These are phyloP conservation scores for Claviceps sp. DNA, from an alignment of 2,329 filamentous ascomycete genomes.

Conservation along the genomic window DNA sequence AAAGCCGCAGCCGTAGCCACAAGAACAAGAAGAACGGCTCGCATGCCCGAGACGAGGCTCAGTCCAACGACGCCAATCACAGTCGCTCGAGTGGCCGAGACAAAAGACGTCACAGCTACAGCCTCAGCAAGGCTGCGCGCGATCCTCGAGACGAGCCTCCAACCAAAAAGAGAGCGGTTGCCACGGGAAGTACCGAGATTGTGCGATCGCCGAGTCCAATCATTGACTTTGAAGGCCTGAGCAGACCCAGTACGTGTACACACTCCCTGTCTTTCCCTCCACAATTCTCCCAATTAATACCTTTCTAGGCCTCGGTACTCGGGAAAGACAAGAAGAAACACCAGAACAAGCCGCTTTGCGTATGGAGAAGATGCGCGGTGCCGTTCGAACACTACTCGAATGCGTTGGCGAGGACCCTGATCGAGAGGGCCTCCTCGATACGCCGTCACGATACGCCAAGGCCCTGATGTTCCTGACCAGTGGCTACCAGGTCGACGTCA, in stretches of 20 bases:
- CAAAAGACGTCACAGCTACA: conserved; percentile 39
- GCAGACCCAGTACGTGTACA: conserved; percentile 38
- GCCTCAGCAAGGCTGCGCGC: conserved; percentile 46
- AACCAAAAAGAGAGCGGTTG: conserved; percentile 22
- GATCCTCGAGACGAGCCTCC: conserved; percentile 43
- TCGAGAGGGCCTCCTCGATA: conserved; percentile 50
- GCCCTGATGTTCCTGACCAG: conserved; percentile 93
- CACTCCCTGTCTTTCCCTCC: not conserved
- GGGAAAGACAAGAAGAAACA: conserved; percentile 45
- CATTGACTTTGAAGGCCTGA: conserved; percentile 49
- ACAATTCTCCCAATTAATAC: too few relatives aligned
- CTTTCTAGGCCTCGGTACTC: conserved; percentile 44
- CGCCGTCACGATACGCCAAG: conserved; percentile 81
- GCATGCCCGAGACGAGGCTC: conserved; percentile 7
- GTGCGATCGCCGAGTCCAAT: conserved; percentile 34
- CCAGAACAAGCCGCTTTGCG: conserved; percentile 30
- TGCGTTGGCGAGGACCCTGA: conserved; percentile 57
- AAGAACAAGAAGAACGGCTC: conserved; percentile 15
- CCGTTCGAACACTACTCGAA: conserved; percentile 53
- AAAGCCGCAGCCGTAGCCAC: conserved; percentile 16
- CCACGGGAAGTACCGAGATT: conserved; percentile 7
- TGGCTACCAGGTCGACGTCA: conserved; percentile 89
- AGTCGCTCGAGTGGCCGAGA: conserved; percentile 18
- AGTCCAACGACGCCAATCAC: conserved; percentile 15
- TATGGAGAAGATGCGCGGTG: conserved; percentile 44